Evolutionary conservation across 2,329 filamentous ascomycete species (phyloP).

Genomic region (Mycosphaerella arachidis): DNA sequence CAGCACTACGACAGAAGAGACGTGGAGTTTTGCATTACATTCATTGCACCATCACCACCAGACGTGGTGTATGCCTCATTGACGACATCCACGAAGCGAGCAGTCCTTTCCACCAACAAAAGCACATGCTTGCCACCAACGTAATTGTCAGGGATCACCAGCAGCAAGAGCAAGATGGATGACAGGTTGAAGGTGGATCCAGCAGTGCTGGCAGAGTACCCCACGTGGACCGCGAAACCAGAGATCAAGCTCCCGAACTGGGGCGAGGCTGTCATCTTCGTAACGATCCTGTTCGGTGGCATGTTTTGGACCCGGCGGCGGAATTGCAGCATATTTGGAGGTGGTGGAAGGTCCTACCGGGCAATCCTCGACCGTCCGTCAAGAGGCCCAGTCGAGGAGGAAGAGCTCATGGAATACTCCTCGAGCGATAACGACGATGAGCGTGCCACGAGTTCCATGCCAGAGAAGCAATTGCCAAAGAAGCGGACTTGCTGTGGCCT

Average conservation of each 20-base stretch:
- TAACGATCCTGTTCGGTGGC: conserved; percentile 47
- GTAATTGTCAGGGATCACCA: not conserved
- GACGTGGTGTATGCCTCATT: not conserved
- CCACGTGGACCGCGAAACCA: conserved; percentile 15
- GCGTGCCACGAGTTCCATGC: conserved; percentile 29
- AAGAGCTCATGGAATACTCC: conserved; percentile 37
- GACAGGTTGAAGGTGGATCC: conserved; percentile 1
- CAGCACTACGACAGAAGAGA: not conserved
- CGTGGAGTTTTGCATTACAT: not conserved
- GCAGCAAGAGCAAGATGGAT: not conserved
- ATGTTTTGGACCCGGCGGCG: conserved; percentile 47
- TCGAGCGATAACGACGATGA: conserved; percentile 35
- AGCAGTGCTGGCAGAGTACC: conserved; percentile 5
- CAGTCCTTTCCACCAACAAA: not conserved
- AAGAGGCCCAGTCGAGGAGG: conserved; percentile 11
- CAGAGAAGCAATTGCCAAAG: conserved; percentile 44
- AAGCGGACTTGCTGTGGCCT: conserved; percentile 50
- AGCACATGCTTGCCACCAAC: not conserved
- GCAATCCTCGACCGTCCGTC: conserved; percentile 32
- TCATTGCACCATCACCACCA: not conserved
- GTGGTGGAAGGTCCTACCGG: conserved; percentile 23
- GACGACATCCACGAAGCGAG: not conserved
- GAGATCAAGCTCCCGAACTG: conserved; percentile 18
- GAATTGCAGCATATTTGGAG: conserved; percentile 40
- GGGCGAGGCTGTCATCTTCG: conserved; percentile 38